phyloP scores from a whole-genome alignment of 768 basidiomycete species.

The Macrolepiota dolichaula region DNA sequence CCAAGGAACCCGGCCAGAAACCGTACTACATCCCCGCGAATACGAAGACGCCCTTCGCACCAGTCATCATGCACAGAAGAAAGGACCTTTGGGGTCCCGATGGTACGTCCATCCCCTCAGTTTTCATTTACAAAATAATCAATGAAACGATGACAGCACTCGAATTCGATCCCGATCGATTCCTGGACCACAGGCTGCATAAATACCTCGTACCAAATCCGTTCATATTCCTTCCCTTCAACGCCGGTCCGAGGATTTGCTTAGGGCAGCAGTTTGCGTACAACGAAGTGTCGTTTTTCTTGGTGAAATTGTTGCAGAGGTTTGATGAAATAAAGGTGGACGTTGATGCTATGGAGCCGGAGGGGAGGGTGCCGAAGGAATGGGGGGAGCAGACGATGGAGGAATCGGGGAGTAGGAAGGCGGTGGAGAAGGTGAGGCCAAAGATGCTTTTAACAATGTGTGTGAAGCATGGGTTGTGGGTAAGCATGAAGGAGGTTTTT shows the following conservation, averaged over 20 bases:
- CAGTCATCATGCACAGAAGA: conserved; percentile 58
- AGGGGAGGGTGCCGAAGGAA: conserved; percentile 29
- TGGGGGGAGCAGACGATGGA: conserved; percentile 26
- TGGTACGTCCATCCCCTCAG: conserved; percentile 28
- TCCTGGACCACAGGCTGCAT: conserved; percentile 55
- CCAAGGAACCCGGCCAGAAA: conserved; percentile 13
- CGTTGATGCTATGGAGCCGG: conserved; percentile 30
- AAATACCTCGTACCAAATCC: conserved; percentile 56
- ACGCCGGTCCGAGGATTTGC: conserved; percentile 48
- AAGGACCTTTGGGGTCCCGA: conserved; percentile 68
- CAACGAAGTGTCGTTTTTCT: conserved; percentile 42
- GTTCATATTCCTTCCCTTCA: conserved; percentile 53
- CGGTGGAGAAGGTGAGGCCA: conserved; percentile 29
- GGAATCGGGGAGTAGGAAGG: conserved; percentile 23
- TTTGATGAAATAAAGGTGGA: conserved; percentile 40
- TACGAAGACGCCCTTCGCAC: conserved; percentile 34
- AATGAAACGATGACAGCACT: conserved; percentile 32
- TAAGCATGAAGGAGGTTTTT: conserved; percentile 32
- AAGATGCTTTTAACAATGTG: conserved; percentile 34
- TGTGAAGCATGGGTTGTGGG: conserved; percentile 44
- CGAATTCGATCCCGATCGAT: conserved; percentile 63
- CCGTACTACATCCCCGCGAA: conserved; percentile 22
- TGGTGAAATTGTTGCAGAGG: conserved; percentile 46
- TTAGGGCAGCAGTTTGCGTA: conserved; percentile 50
- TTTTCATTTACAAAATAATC: background rate